phyloP scores from a whole-genome alignment of 257 asterid species.

The Cruciata laevipes region DNA sequence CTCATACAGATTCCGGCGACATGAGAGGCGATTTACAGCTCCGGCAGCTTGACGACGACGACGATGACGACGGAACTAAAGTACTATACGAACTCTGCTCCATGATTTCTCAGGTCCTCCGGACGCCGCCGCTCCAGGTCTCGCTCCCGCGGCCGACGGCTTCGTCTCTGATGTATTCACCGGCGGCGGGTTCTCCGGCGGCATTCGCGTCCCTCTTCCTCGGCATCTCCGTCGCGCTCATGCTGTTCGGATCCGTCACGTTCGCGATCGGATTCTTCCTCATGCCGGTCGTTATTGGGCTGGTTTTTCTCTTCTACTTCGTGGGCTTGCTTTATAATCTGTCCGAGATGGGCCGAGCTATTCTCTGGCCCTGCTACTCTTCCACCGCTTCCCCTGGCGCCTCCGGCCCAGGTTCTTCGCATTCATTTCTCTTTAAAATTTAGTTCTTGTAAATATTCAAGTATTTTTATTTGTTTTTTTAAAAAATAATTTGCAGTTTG shows the following conservation, averaged over 20 bases:
- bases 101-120: slow-evolving; percentile 37
- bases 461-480: neutral
- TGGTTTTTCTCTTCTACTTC: slow-evolving; percentile 38
- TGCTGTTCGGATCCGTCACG: slow-evolving; percentile 49
- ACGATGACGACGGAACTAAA: slow-evolving; percentile 21
- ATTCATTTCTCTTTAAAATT: neutral
- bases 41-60: neutral
- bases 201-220: slow-evolving; percentile 48
- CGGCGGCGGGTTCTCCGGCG: slow-evolving; percentile 32
- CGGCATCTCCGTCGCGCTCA: slow-evolving; percentile 46
- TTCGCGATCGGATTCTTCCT: slow-evolving; percentile 42
- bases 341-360: slow-evolving; percentile 29
- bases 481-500: slow-evolving; percentile 14
- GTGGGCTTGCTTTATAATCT: slow-evolving; percentile 32
- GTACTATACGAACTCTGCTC: slow-evolving; percentile 36
- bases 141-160: slow-evolving; percentile 14
- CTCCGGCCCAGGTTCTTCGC: slow-evolving; percentile 12
- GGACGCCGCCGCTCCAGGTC: slow-evolving; percentile 28
- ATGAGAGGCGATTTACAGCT: neutral
- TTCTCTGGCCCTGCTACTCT: slow-evolving; percentile 34
- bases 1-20: neutral
- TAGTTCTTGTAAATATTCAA: neutral
- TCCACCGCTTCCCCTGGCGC: neutral
- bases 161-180: slow-evolving; percentile 12
- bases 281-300: slow-evolving; percentile 44